phyloP scores from a whole-genome alignment of 2,329 filamentous ascomycete species.

The Graphiopsis chlorocephala region DNA sequence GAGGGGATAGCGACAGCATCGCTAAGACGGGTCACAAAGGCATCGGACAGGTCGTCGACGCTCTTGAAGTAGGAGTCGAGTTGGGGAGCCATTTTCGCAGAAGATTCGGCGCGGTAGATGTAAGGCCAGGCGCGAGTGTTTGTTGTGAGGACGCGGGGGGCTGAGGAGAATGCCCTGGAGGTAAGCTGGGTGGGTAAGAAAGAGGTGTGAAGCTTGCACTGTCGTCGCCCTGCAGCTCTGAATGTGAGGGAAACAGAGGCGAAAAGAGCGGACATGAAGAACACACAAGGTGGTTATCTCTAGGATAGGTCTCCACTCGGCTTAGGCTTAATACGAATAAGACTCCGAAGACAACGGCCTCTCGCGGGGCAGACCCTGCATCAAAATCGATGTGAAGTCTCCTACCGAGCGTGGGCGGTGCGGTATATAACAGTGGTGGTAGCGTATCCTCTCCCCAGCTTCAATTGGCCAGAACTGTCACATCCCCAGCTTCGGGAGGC shows the following conservation, averaged over 20 bases:
- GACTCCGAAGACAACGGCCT: neutral
- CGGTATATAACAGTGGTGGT: neutral
- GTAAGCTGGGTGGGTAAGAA: neutral
- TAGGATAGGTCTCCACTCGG: neutral
- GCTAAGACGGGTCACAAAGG: slow-evolving; percentile 85
- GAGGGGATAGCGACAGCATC: slow-evolving; percentile 96
- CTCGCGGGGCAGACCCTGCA: slow-evolving; percentile 5
- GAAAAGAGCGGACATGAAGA: slow-evolving; percentile 1
- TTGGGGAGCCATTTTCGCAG: slow-evolving; percentile 72
- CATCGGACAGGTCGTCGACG: slow-evolving; percentile 74
- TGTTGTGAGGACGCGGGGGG: neutral
- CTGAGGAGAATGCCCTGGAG: neutral
- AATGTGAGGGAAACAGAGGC: neutral
- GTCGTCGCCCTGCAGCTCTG: slow-evolving; percentile 5
- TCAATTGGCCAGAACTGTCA: neutral
- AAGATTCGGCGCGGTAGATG: slow-evolving; percentile 39
- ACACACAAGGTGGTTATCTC: slow-evolving; percentile 8
- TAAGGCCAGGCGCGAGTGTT: slow-evolving; percentile 42
- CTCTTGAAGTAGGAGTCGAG: slow-evolving; percentile 91
- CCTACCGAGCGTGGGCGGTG: neutral
- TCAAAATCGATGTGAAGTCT: neutral
- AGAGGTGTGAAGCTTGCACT: neutral
- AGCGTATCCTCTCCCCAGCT: no score
- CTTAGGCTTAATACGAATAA: slow-evolving; percentile 1
- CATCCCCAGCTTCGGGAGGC: neutral